These are phyloP conservation scores for Buddleja alternifolia DNA, from an alignment of 257 asterid species.

Conservation along the genomic window DNA sequence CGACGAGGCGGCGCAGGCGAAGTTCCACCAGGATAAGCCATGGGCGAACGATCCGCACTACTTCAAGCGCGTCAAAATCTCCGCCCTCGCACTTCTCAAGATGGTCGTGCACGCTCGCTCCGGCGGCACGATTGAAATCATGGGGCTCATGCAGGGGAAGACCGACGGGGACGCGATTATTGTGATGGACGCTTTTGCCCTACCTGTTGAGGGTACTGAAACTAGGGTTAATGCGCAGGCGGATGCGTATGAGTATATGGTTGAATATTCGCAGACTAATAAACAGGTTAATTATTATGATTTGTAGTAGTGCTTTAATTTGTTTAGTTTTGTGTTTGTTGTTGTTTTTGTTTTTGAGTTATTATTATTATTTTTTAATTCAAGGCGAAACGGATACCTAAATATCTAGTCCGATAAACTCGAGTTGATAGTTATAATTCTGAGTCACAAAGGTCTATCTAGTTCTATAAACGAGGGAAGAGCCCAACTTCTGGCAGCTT, in stretches of 20 bases:
- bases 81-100: constrained; percentile 95
- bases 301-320: background rate
- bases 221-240: constrained; percentile 99
- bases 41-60: constrained; percentile 92
- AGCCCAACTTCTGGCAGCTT: too few relatives aligned
- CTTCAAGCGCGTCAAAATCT: constrained; percentile 95
- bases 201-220: constrained; percentile 98
- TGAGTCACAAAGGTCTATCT: too few relatives aligned
- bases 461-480: too few relatives aligned
- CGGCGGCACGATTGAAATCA: constrained; percentile 95
- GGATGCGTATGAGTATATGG: constrained; percentile 98
- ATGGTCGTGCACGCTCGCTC: constrained; percentile 99
- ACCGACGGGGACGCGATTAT: constrained; percentile 93
- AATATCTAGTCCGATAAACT: too few relatives aligned
- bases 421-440: too few relatives aligned
- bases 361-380: too few relatives aligned
- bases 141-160: constrained; percentile 99
- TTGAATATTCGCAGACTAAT: constrained; percentile 85
- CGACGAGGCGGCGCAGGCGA: constrained; percentile 79
- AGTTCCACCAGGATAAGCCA: constrained; percentile 85
- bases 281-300: constrained; percentile 77
- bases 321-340: background rate
- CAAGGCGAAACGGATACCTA: too few relatives aligned
- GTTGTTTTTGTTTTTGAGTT: background rate
- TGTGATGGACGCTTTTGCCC: constrained; percentile 99